These are phyloP conservation scores for Yarrowia divulgata DNA, from an alignment of 805 yeast genomes.

Conservation along the genomic window DNA sequence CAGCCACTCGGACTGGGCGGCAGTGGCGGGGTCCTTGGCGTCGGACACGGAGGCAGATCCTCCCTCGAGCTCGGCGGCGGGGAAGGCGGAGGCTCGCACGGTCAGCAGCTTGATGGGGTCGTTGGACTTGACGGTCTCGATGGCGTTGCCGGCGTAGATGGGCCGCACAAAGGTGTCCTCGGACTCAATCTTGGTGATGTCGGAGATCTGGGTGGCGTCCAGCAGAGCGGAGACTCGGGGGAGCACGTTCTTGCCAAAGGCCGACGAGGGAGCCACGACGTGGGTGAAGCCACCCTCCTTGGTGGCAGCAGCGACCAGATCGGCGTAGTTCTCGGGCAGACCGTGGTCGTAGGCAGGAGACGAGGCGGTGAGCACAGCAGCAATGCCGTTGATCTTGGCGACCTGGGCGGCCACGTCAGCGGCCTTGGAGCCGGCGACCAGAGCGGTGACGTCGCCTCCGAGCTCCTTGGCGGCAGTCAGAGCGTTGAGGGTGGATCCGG, in stretches of 20 bases:
- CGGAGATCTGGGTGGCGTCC: constrained; percentile 88
- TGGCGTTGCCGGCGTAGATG: constrained; percentile 94
- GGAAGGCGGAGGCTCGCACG: constrained; percentile 86
- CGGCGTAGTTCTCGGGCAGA: constrained; percentile 82
- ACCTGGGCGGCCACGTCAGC: constrained; percentile 59
- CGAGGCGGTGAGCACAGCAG: constrained; percentile 64
- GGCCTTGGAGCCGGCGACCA: constrained; percentile 72
- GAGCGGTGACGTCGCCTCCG: constrained; percentile 72
- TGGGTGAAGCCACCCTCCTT: constrained; percentile 62
- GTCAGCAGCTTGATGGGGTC: constrained; percentile 75
- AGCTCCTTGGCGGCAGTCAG: constrained; percentile 75
- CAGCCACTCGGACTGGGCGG: constrained; percentile 64
- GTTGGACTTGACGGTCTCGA: constrained; percentile 75
- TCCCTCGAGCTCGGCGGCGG: constrained; percentile 53
- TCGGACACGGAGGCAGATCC: constrained; percentile 55
- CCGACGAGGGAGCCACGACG: constrained; percentile 80
- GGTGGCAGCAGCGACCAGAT: constrained; percentile 62
- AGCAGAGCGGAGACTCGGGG: constrained; percentile 88
- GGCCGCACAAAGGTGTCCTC: constrained; percentile 86
- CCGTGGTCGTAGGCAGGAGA: constrained; percentile 65
- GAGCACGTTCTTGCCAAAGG: constrained; percentile 83
- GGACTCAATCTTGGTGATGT: constrained; percentile 71
- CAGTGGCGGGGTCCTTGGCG: constrained; percentile 49
- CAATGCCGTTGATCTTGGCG: constrained; percentile 60
- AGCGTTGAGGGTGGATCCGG: constrained; percentile 75